Conservation (phyloP, 441 rosid species). For the Adansonia rubrostipa region DNA sequence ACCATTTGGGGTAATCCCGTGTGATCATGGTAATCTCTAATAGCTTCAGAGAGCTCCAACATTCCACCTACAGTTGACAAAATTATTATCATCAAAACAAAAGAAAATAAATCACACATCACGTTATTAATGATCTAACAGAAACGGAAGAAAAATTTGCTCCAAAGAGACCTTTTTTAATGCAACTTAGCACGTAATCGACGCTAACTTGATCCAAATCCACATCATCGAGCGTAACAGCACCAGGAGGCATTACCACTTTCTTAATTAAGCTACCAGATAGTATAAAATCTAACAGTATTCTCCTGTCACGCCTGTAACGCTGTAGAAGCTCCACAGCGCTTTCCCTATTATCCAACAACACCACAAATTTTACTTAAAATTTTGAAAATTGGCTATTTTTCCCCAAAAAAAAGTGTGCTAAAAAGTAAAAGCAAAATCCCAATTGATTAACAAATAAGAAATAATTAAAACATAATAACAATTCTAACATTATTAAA, state of each 20-base stretch:
- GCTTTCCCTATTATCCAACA: conserved; percentile 57
- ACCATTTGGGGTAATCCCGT: conserved; percentile 89
- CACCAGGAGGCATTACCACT: conserved; percentile 98
- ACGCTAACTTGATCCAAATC: conserved; percentile 99
- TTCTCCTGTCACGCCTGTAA: conserved; percentile 81
- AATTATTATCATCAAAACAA: conserved; percentile 15
- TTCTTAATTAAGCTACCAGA: conserved; percentile 89
- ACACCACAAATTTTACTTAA: neutral
- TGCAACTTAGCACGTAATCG: conserved; percentile 86
- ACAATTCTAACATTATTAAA: neutral
- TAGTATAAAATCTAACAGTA: conserved; percentile 81
- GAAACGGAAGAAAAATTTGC: conserved; percentile 21
- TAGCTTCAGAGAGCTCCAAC: conserved; percentile 95
- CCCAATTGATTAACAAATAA: neutral
- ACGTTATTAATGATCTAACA: conserved; percentile 11
- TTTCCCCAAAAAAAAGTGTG: neutral
- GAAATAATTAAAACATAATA: neutral
- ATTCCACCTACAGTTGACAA: conserved; percentile 57
- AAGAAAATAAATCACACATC: conserved; percentile 11
- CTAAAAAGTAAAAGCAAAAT: neutral
- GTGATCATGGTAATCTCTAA: conserved; percentile 90
- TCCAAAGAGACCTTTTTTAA: conserved; percentile 68
- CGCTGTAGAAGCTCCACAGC: conserved; percentile 78
- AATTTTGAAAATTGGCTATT: no score
- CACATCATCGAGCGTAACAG: conserved; percentile 92